These are phyloP conservation scores for Pichia cactophila DNA, from an alignment of 1,139 yeast genomes.

Conservation along the genomic window DNA sequence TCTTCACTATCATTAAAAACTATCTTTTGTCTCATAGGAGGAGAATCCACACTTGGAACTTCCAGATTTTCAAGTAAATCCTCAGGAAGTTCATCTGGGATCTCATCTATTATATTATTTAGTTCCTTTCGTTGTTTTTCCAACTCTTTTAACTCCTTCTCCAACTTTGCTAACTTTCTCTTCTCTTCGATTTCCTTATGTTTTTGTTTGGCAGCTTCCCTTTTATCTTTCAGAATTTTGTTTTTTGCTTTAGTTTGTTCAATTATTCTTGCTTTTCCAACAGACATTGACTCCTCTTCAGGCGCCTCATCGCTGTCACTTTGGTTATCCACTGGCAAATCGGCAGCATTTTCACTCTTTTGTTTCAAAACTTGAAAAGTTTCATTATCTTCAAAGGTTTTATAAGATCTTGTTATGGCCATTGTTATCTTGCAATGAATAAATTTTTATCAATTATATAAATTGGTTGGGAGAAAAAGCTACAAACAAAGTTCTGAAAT, in stretches of 20 bases:
- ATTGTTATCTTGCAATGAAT: not conserved
- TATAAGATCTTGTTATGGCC: constrained; percentile 10
- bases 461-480: not conserved
- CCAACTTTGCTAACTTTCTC: constrained; percentile 20
- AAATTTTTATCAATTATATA: not conserved
- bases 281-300: constrained; percentile 24
- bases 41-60: constrained; percentile 9
- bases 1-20: constrained; percentile 33
- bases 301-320: constrained; percentile 27
- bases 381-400: constrained; percentile 6
- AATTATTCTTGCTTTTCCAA: constrained; percentile 21
- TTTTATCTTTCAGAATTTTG: constrained; percentile 30
- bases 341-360: constrained; percentile 5
- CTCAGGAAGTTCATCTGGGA: constrained; percentile 47
- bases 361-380: constrained; percentile 2
- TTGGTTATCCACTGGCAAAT: constrained; percentile 5
- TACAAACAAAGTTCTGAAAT: not conserved
- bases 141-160: constrained; percentile 38
- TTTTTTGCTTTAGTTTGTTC: constrained; percentile 33
- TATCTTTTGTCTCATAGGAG: constrained; percentile 30
- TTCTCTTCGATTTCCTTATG: constrained; percentile 45
- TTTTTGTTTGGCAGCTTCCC: constrained; percentile 34
- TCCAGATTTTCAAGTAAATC: constrained; percentile 35
- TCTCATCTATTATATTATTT: constrained; percentile 20
- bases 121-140: constrained; percentile 31